Base-by-base conservation (phyloP, 2,329 filamentous ascomycete species). In the Neopestalotiopsis rosae region DNA sequence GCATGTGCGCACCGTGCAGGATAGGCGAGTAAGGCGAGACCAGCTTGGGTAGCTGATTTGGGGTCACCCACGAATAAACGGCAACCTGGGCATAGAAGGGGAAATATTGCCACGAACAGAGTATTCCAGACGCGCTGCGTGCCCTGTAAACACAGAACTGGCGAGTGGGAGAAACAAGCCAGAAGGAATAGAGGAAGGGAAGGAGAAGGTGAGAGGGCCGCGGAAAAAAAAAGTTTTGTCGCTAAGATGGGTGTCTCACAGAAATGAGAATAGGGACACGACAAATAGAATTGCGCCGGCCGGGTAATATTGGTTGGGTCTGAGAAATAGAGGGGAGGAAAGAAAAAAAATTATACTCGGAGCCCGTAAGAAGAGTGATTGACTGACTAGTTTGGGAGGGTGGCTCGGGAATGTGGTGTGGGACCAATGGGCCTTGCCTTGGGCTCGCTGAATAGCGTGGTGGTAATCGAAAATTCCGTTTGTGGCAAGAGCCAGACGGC, bases 381-480 rank as follows among this genome's bases (percentile, higher is more conserved):
- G 45, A 52, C 17, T 52, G 45, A 52, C 45, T 52, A 52, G 45
- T 52, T 52, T 52, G 45, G 45, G 45, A 20, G 45, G 45, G 45
- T 52, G 34, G 34, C 34, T 52, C 45, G 45, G 45, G 45, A 52
- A 52, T 52, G 45, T 52, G 45, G 45, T 52, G 45, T 52, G 45
- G 45, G 20, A 52, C 45, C 45, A 52, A 52, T 52, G 20, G 45
- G 45, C 45, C 20, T 20, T 20, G 42, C 17, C 45, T 52, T 17
- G 45, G 45, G 34, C 34, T 38, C 34, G 34, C 34, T 38, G 34
- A 38, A 38, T 52, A 52, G 45, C 45, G 45, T 52, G 45, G 45
- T 52, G 45, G 20, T 20, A 52, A 52, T 52, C 45, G 45, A 52
- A 52, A 52, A 52, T 52, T 52, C 45, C 61, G 61, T 63, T 42